Percentiles rank a stretch among this genome's conserved stretches.
phyloP scores from a whole-genome alignment of 768 basidiomycete genomes.

The Tubosaeta brunneosetosa region DNA sequence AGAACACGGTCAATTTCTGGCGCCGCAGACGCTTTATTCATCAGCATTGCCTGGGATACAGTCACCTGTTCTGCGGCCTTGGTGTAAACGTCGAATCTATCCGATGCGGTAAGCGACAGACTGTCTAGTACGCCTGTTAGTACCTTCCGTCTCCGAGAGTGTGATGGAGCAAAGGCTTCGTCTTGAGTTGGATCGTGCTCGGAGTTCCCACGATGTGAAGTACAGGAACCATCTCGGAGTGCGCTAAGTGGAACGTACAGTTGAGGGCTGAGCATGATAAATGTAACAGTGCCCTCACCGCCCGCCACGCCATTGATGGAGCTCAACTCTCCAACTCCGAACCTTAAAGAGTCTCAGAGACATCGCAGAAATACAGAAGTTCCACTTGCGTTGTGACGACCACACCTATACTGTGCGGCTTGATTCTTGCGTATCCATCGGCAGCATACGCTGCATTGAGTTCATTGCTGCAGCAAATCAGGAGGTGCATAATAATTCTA shows the following conservation, averaged over 20 bases:
- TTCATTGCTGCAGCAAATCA: slow-evolving; percentile 54
- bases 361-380: background rate
- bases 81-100: slow-evolving; percentile 74
- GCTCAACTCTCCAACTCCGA: slow-evolving; percentile 91
- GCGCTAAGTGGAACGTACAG: slow-evolving; percentile 41
- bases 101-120: background rate
- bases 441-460: slow-evolving; percentile 88
- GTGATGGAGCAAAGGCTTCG: slow-evolving; percentile 76
- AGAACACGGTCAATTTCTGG: slow-evolving; percentile 77
- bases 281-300: slow-evolving; percentile 34
- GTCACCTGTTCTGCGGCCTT: slow-evolving; percentile 75
- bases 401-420: slow-evolving; percentile 66
- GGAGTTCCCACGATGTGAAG: slow-evolving; percentile 86
- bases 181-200: slow-evolving; percentile 65
- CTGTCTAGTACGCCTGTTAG: background rate
- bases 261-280: slow-evolving; percentile 1
- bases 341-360: slow-evolving; percentile 37
- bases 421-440: slow-evolving; percentile 89
- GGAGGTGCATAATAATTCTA: background rate
- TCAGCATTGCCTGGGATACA: slow-evolving; percentile 58
- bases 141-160: slow-evolving; percentile 82
- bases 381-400: slow-evolving; percentile 67
- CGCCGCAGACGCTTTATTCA: slow-evolving; percentile 49
- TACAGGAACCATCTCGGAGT: slow-evolving; percentile 86
- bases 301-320: slow-evolving; percentile 84